Base-by-base conservation (phyloP, 345 rosid genomes). In the Triadica sebifera region DNA sequence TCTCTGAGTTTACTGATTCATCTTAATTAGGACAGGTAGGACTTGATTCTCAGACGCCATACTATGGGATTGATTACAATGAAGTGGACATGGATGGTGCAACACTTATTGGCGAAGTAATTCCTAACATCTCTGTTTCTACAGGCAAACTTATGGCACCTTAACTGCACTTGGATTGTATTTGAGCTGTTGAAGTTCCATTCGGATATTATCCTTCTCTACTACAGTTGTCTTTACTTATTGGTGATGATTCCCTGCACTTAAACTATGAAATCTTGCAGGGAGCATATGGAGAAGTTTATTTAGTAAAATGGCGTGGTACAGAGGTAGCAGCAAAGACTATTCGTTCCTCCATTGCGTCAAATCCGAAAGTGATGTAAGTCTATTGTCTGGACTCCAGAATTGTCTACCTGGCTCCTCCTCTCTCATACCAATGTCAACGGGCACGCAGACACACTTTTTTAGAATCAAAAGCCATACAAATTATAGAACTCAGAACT, bases 311-410 rank as follows among this genome's bases (percentile, higher is more conserved):
- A 73, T 89, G 93, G 89, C 87, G 88, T 19, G 93, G 89, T 70
- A 89, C 90, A 58, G 88, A 84, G 75, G 81, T 89, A 65, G 90
- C 90, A 6, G 90, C 90, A 71, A 89, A 89, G 79, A 87, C 89
- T n/a, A 89, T 87, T 22, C 87, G 87, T 39, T 87, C 90, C 43
- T 84, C 89, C 76, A 87, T 89, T 65, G 89, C 93, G 51, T 84
- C 90, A 78, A 85, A 84, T 80, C 84, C 85, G 17, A 84, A 73
- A 64, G 93, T 87, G 80, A 89, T 75, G 92, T 89, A 79, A 81
- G 86, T 82, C 68, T 65, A 34, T 41, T 51, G 13, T 72, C 49
- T 51, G 61, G 16, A 53, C 17, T 72, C 38, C 49, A 58, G 13
- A 53, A 19, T 39, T 39, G 20, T 57, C 46, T 34, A 43, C 12